Conservation (phyloP, 1,284 basidiomycete species). For the Rhodotorula sp. region DNA sequence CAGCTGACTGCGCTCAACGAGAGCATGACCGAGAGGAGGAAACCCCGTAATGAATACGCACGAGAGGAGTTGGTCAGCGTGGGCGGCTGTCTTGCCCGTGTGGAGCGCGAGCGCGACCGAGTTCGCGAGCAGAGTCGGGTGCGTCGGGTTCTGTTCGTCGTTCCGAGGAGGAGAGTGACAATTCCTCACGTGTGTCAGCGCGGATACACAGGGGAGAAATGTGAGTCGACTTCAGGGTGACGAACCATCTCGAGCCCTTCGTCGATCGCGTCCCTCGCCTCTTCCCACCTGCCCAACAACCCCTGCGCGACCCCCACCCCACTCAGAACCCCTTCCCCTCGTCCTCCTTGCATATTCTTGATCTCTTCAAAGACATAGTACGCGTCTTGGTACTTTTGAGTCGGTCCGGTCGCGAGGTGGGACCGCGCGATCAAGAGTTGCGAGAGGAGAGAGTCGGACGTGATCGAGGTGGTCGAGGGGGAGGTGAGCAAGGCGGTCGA, state of each 20-base stretch:
- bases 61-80: constrained; percentile 21
- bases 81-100: constrained; percentile 24
- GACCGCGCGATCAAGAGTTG: constrained; percentile 87
- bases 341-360: constrained; percentile 75
- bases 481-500: constrained; percentile 30
- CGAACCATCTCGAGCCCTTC: constrained; percentile 71
- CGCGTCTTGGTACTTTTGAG: constrained; percentile 62
- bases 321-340: constrained; percentile 68
- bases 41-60: background rate
- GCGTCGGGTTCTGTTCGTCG: constrained; percentile 34
- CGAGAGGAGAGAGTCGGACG: constrained; percentile 72
- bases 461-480: constrained; percentile 26
- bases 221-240: too few relatives aligned
- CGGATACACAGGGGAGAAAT: too few relatives aligned
- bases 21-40: too few relatives aligned
- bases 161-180: background rate
- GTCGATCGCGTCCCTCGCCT: constrained; percentile 78
- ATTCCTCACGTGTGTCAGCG: too few relatives aligned
- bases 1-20: too few relatives aligned
- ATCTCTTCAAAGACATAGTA: constrained; percentile 91
- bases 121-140: constrained; percentile 43
- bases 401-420: constrained; percentile 69
- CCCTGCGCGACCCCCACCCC: constrained; percentile 81
- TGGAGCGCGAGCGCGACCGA: constrained; percentile 36
- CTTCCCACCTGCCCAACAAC: constrained; percentile 72